These are phyloP conservation scores for Akebia trifoliata DNA, from an alignment of 164 flowering plant species.

Conservation along the genomic window DNA sequence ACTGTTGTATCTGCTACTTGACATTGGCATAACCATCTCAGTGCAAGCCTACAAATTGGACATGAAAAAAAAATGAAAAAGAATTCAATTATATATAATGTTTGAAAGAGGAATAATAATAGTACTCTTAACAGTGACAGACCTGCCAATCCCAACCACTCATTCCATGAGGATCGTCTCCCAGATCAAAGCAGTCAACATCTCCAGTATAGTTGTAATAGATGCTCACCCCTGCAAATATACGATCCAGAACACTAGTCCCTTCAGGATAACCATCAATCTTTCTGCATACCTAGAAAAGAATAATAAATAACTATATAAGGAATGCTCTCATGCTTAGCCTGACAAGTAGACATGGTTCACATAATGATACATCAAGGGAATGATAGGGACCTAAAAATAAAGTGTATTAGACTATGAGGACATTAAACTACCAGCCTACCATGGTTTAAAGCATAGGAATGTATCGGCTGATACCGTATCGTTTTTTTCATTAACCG, in stretches of 20 bases:
- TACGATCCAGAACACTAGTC: slow-evolving; percentile 49
- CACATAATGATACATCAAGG: not conserved
- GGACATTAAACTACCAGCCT: too few species aligned
- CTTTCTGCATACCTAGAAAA: slow-evolving; percentile 62
- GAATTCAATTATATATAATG: not conserved
- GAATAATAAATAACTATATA: not conserved
- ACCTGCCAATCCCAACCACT: slow-evolving; percentile 97
- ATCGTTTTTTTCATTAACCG: too few species aligned
- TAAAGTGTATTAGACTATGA: not conserved
- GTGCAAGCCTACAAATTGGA: slow-evolving; percentile 65
- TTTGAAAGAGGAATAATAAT: not conserved
- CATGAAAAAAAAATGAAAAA: slow-evolving; percentile 2
- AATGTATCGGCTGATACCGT: too few species aligned
- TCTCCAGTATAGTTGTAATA: slow-evolving; percentile 82
- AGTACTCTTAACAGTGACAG: not conserved
- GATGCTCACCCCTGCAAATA: slow-evolving; percentile 74
- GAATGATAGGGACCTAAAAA: not conserved
- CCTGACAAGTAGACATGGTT: not conserved
- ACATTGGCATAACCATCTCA: slow-evolving; percentile 94
- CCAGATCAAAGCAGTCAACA: slow-evolving; percentile 66
- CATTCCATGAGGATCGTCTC: slow-evolving; percentile 87
- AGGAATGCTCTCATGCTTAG: not conserved
- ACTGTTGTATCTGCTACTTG: slow-evolving; percentile 55
- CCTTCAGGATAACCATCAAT: slow-evolving; percentile 60
- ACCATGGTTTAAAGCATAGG: too few species aligned